A percentile compares a stretch with the other conserved stretches of the same genome.
phyloP scores from a whole-genome alignment of 352 stramenopile genomes.

The Pilasporangium apinafurcum region DNA sequence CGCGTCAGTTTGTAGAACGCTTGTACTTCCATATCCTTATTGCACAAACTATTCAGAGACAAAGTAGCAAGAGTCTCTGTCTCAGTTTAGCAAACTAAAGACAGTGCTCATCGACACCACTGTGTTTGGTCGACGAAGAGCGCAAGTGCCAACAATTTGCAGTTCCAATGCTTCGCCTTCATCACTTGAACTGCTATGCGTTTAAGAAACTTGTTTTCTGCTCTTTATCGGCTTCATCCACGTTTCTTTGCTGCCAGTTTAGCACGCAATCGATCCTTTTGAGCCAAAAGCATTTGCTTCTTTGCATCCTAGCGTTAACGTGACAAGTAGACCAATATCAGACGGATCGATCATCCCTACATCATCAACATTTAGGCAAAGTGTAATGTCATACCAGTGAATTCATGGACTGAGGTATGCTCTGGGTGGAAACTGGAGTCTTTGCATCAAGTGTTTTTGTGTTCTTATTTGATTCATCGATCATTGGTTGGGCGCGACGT shows the following conservation, averaged over 20 bases:
- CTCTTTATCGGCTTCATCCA: neutral
- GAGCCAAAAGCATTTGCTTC: constrained; percentile 42
- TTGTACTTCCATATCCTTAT: no score
- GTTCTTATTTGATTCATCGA: no score
- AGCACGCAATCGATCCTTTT: constrained; percentile 60
- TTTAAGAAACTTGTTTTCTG: neutral
- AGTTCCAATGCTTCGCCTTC: no score
- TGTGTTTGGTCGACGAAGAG: no score
- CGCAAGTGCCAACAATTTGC: no score
- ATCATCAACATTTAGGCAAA: neutral
- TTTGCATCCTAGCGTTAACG: constrained; percentile 29
- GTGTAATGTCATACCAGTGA: neutral
- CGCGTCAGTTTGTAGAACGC: no score
- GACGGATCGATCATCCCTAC: constrained; percentile 3
- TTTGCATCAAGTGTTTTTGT: neutral
- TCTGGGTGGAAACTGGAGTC: neutral
- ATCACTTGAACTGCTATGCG: no score
- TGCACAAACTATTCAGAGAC: no score
- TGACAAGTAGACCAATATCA: neutral
- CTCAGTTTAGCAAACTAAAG: no score
- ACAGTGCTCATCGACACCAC: no score
- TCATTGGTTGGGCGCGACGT: no score
- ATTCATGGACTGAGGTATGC: neutral
- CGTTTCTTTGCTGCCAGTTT: constrained; percentile 44
- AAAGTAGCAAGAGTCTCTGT: no score